A percentile compares a stretch with the other conserved stretches of the same genome.
Conservation (phyloP, 1,284 basidiomycete genomes). For the Irpex sp. region DNA sequence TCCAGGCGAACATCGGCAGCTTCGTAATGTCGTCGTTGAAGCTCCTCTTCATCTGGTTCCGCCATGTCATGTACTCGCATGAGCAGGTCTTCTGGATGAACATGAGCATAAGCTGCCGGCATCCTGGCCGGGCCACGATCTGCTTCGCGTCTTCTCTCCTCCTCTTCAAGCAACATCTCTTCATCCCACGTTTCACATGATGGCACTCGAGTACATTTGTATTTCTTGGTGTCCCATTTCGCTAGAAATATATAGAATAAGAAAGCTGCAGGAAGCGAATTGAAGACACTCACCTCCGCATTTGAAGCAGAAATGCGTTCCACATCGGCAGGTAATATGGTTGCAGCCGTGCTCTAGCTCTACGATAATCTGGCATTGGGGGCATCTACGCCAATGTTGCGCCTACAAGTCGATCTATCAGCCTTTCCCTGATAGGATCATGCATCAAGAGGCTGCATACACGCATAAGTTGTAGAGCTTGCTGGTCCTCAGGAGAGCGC, state of each 20-base stretch:
- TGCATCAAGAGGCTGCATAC: conserved; percentile 13
- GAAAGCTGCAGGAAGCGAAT: neutral
- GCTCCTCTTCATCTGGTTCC: neutral
- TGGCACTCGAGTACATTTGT: conserved; percentile 20
- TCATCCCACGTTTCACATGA: conserved; percentile 38
- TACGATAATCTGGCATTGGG: conserved; percentile 32
- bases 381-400: conserved; percentile 38
- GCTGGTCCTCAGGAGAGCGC: conserved; percentile 37
- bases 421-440: neutral
- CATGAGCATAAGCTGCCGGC: neutral
- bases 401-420: conserved; percentile 22
- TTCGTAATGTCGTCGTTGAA: too few relatives aligned
- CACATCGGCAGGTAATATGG: conserved; percentile 34
- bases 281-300: conserved; percentile 30
- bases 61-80: neutral
- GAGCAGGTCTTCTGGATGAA: neutral
- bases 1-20: too few relatives aligned
- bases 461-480: conserved; percentile 33
- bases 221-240: conserved; percentile 21
- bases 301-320: conserved; percentile 32
- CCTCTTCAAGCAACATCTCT: conserved; percentile 34
- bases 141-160: conserved; percentile 27
- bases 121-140: neutral
- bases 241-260: conserved; percentile 17
- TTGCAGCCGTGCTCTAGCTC: conserved; percentile 32